A percentile compares a stretch with the other conserved stretches of the same genome.
Evolutionary conservation across 805 yeast genomes (phyloP).

Genomic region (Metschnikowia dekortorum): DNA sequence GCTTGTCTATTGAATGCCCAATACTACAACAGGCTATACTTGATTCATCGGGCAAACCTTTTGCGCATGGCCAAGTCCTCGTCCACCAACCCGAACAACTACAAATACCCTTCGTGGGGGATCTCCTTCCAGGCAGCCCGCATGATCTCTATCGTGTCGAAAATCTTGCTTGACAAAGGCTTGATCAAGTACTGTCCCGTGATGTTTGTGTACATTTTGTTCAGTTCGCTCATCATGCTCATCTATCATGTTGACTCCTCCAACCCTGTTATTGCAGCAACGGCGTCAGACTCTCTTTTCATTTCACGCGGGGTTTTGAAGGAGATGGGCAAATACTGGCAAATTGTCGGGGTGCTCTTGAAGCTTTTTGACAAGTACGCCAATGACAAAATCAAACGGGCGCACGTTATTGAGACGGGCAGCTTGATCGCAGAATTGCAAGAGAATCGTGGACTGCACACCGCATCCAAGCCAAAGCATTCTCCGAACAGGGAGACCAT

Average conservation of each 20-base stretch:
- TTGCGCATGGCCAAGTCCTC: constrained; percentile 43
- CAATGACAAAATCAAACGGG: constrained; percentile 39
- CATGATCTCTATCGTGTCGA: constrained; percentile 62
- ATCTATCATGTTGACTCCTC: constrained; percentile 59
- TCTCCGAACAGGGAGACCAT: not conserved
- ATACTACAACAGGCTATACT: constrained; percentile 67
- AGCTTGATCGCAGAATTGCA: constrained; percentile 35
- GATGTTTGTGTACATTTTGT: constrained; percentile 53
- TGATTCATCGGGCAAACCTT: constrained; percentile 68
- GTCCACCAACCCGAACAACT: constrained; percentile 38
- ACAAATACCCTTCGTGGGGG: constrained; percentile 69
- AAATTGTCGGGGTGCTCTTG: constrained; percentile 34
- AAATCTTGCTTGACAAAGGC: constrained; percentile 47
- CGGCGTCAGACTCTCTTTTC: constrained; percentile 40
- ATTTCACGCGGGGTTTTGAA: constrained; percentile 34
- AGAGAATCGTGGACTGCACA: constrained; percentile 19
- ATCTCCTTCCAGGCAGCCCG: constrained; percentile 79
- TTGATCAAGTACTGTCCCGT: constrained; percentile 53
- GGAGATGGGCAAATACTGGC: constrained; percentile 37
- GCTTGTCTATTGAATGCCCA: constrained; percentile 60
- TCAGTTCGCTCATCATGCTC: constrained; percentile 65
- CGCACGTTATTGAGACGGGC: constrained; percentile 36
- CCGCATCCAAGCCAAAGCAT: not conserved
- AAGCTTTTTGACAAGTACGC: constrained; percentile 41
- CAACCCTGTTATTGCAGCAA: constrained; percentile 36